Evolutionary conservation across 2,329 filamentous ascomycete genomes (phyloP), one percentile per base, ranked within the genome.

Genomic region (Sporothrix globosa): DNA sequence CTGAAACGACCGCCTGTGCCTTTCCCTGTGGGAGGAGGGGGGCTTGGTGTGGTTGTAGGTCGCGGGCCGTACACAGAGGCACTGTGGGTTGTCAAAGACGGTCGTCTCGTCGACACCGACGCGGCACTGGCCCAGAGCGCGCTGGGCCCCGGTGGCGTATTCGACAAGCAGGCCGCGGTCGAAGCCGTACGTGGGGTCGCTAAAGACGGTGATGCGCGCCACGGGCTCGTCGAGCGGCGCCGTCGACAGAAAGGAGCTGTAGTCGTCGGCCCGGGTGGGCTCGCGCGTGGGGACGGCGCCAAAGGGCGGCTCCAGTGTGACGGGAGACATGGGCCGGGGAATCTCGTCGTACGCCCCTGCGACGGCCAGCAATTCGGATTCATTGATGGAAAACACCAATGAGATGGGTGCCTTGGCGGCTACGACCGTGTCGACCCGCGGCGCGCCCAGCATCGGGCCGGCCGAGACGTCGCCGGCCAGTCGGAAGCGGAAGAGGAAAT

Each of bases 91-190:
- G n/a, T 48, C 66, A 19, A 46, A 68, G 9, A 58, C 66, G 6
- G 34, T 44, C 48, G 19, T 34, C 13, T 13, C 4, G 54, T 69
- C 67, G 24, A 61, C 10, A 10, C 54, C 67, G 46, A 69, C n/a
- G 7, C 67, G 54, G 46, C 67, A 69, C 27, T 69, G 67, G 19
- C 67, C 67, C 9, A 69, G 44, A 3, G 67, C 67, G 19, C 67
- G 67, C 19, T 61, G 41, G 19, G 54, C 67, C 27, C 67, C 67
- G 44, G 61, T 50, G 13, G 41, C 14, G 30, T 69, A 69, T 4
- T n/a, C 41, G 2, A 69, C 4, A 0, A 69, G 17, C 24, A 69
- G 10, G 4, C 67, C 67, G 4, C 56, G 54, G 54, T 44, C 46
- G 13, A 61, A 69, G 30, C 17, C 24, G 46, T 11, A 13, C 7